phyloP scores from a whole-genome alignment of 2,329 filamentous ascomycete genomes.

The Ophiostoma ulmi region DNA sequence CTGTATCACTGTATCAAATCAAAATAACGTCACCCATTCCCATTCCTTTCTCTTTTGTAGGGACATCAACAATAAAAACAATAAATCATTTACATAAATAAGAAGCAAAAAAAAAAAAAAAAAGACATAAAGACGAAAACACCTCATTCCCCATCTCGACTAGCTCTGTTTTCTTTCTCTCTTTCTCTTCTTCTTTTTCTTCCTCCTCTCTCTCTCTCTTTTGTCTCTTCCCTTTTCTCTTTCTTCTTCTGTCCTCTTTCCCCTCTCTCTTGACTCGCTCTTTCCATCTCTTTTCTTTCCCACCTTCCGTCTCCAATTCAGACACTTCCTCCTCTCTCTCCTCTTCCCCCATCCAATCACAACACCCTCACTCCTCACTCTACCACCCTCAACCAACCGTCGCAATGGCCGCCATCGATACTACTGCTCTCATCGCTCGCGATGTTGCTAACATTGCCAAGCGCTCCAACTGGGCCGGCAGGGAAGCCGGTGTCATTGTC shows the following conservation, averaged over 20 bases:
- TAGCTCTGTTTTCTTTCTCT: conserved; percentile 17
- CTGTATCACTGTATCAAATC: neutral
- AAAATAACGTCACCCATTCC: conserved; percentile 5
- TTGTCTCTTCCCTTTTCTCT: conserved; percentile 1
- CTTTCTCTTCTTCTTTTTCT: neutral
- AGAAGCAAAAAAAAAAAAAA: conserved; percentile 16
- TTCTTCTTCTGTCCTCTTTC: neutral
- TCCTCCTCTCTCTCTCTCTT: conserved; percentile 10
- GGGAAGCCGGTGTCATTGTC: conserved; percentile 56
- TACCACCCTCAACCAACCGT: neutral
- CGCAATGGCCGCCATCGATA: conserved; percentile 37
- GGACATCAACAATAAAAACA: neutral
- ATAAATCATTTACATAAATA: conserved; percentile 8
- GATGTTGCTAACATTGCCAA: conserved; percentile 43
- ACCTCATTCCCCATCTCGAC: conserved; percentile 12
- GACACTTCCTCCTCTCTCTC: conserved; percentile 12
- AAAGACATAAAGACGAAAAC: conserved; percentile 10
- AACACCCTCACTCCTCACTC: conserved; percentile 17
- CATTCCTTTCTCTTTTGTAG: neutral
- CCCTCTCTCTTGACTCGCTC: neutral
- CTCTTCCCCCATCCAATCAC: conserved; percentile 13
- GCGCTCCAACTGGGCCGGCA: conserved; percentile 54
- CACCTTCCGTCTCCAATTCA: conserved; percentile 19
- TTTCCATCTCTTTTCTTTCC: conserved; percentile 14
- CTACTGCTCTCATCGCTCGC: conserved; percentile 32